Evolutionary conservation across 140 eudicot species (phyloP).

Genomic region (Ambrosia hybrid): DNA sequence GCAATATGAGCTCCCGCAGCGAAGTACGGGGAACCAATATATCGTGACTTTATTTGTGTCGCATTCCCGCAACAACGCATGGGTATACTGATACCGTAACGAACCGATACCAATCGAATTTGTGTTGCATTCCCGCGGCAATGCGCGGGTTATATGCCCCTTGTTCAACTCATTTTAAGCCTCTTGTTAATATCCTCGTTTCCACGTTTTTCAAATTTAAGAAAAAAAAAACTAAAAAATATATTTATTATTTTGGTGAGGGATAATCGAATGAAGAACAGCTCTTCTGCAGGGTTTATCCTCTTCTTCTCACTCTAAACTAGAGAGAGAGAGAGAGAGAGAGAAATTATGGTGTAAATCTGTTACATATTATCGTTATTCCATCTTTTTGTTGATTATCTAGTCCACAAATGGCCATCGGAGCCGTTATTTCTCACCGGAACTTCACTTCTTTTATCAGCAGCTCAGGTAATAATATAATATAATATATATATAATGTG

Average conservation of each 20-base stretch:
- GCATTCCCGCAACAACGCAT: too few relatives aligned
- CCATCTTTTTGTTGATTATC: conserved; percentile 17
- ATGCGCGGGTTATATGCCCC: too few relatives aligned
- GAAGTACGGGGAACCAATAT: too few relatives aligned
- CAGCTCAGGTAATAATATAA: conserved; percentile 38
- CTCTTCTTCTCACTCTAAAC: conserved; percentile 35
- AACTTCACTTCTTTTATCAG: conserved; percentile 56
- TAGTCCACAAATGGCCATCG: conserved; percentile 57
- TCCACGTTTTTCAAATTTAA: conserved; percentile 31
- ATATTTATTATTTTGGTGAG: background rate
- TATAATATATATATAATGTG: background rate
- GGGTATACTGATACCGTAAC: too few relatives aligned
- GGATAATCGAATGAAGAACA: conserved; percentile 39
- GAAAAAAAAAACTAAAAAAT: background rate
- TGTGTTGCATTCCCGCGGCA: too few relatives aligned
- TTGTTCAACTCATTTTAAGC: too few relatives aligned
- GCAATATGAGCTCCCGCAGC: too few relatives aligned
- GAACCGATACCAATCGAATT: too few relatives aligned
- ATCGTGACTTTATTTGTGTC: too few relatives aligned
- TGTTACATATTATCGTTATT: conserved; percentile 3
- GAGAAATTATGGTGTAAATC: conserved; percentile 22
- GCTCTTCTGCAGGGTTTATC: conserved; percentile 38
- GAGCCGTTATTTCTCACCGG: conserved; percentile 76
- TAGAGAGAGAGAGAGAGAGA: conserved; percentile 22
- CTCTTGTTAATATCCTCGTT: too few relatives aligned